Percentiles rank a stretch among this genome's conserved stretches.
These are phyloP conservation scores for Beauveria pseudobassiana DNA, from an alignment of 2,329 filamentous ascomycete genomes.

Conservation along the genomic window DNA sequence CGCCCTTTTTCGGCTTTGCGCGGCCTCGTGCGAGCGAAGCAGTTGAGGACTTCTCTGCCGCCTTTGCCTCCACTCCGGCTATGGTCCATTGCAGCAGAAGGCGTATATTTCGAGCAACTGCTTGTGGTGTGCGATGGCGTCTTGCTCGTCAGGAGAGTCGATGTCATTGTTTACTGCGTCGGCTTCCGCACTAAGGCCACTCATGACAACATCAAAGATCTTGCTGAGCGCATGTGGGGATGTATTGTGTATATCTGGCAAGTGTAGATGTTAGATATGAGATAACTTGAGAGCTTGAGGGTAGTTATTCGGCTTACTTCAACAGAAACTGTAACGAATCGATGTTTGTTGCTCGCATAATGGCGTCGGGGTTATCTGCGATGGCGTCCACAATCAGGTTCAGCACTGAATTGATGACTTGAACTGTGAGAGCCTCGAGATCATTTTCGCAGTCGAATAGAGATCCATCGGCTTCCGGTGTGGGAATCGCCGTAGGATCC, in stretches of 20 bases:
- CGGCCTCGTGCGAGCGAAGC: constrained; percentile 63
- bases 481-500: constrained; percentile 75
- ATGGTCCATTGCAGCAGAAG: constrained; percentile 94
- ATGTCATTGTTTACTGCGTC: constrained; percentile 80
- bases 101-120: constrained; percentile 87
- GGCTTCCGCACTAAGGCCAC: constrained; percentile 75
- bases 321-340: constrained; percentile 93
- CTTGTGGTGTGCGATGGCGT: constrained; percentile 79
- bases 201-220: constrained; percentile 84
- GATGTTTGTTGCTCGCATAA: constrained; percentile 70
- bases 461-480: constrained; percentile 74
- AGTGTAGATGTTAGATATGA: background rate
- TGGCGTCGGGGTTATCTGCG: constrained; percentile 83
- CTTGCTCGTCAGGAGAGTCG: constrained; percentile 81
- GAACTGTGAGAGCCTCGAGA: constrained; percentile 70
- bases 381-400: constrained; percentile 91
- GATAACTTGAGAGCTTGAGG: constrained; percentile 7
- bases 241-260: constrained; percentile 69
- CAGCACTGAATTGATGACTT: constrained; percentile 74
- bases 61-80: constrained; percentile 87
- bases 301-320: constrained; percentile 60
- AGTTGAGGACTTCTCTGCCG: constrained; percentile 73
- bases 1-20: constrained; percentile 71
- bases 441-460: constrained; percentile 91
- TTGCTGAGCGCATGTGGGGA: constrained; percentile 84